Base-by-base conservation (phyloP, 169 alveolate species). In the Haemoproteus tartakovskyi region DNA sequence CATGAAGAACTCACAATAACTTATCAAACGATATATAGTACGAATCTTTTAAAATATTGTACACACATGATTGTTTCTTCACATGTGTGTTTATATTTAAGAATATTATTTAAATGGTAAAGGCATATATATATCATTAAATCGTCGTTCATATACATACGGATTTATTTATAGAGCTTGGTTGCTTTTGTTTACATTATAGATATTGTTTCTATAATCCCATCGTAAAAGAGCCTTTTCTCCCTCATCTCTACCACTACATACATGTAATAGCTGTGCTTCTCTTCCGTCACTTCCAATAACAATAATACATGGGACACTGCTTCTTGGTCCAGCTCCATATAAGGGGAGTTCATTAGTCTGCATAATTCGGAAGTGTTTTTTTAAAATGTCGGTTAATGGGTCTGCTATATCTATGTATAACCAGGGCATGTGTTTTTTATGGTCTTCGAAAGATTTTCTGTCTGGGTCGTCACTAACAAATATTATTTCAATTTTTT, bases 201-300 rank as follows among this genome's bases (percentile, higher is more conserved):
- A 67, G 9, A 67, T 40, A 52, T 67, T 67, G 56, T 67, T 67
- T 60, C 82, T 67, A 54, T 47, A 79, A 38, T 45, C 79, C 79
- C 82, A 85, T 40, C 91, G 54, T 21, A 87, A 50, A 4, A 87
- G 37, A 8, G 86, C 91, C 40, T 87, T 52, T 52, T 79, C 89
- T 5, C 91, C 91, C 40, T 87, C 91, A 29, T 87, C 91, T 36
- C 89, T 54, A 24, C 91, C 91, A 37, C 89, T 79, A 54, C 89
- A 43, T 50, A 87, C 47, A 12, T 74, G 91, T 6, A 87, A 59
- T 54, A 81, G 85, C 70, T 87, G 91, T 0, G 87, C 85, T 36
- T 81, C 87, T 14, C 86, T 47, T 19, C 91, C 91, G 63, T 81
- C 91, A 56, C 87, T 50, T n/a, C 89, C 89, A 2, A 87, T 60